Evolutionary conservation across 345 rosid genomes (phyloP).

Genomic region (Aethionema arabicum): DNA sequence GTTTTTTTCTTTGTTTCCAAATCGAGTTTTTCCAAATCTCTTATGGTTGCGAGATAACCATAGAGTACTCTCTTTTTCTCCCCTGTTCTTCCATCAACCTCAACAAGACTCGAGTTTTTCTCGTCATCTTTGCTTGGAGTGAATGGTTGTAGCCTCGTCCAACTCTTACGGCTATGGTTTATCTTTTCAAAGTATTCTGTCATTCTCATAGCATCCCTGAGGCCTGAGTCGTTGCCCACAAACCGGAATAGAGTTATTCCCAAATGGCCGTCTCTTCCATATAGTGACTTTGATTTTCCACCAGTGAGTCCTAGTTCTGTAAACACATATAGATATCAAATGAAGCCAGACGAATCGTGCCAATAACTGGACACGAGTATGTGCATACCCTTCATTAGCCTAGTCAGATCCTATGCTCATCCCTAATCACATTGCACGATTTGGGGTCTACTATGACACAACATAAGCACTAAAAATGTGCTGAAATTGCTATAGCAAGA

Average conservation of each 20-base stretch:
- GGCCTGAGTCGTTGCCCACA: conserved; percentile 62
- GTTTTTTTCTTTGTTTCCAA: conserved; percentile 76
- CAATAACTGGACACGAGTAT: conserved; percentile 22
- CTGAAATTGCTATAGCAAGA: conserved; percentile 2
- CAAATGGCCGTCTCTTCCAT: conserved; percentile 92
- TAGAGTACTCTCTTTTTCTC: conserved; percentile 78
- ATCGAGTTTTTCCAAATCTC: conserved; percentile 79
- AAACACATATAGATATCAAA: conserved; percentile 34
- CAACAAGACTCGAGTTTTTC: conserved; percentile 66
- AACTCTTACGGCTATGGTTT: conserved; percentile 71
- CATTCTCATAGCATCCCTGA: conserved; percentile 72
- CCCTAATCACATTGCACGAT: conserved; percentile 21
- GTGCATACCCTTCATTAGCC: conserved; percentile 24
- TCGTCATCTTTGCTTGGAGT: conserved; percentile 76
- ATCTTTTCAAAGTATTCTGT: conserved; percentile 79
- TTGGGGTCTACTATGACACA: conserved; percentile 21
- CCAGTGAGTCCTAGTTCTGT: conserved; percentile 79
- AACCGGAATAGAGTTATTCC: conserved; percentile 78
- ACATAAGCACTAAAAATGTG: conserved; percentile 17
- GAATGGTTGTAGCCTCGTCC: conserved; percentile 60
- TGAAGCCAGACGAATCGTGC: conserved; percentile 23
- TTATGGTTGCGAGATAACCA: conserved; percentile 73
- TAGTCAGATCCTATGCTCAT: conserved; percentile 10
- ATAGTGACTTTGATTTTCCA: conserved; percentile 86
- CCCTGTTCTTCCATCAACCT: conserved; percentile 61